A percentile compares a stretch with the other conserved stretches of the same genome.
phyloP scores from a whole-genome alignment of 2,329 filamentous ascomycete species.

The Clarireedia sp. region DNA sequence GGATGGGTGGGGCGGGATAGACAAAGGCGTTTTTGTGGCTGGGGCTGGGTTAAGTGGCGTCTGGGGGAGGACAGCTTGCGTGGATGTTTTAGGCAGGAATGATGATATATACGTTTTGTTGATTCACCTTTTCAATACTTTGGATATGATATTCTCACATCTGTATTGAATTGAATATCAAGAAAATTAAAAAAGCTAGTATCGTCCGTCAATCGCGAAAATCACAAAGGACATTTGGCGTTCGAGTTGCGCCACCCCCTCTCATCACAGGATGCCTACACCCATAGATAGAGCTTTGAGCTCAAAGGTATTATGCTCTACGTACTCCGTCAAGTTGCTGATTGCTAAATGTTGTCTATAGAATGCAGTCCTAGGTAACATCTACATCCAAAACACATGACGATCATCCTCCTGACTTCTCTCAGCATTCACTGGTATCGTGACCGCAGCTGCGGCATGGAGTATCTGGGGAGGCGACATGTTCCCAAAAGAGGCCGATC shows the following conservation, averaged over 20 bases:
- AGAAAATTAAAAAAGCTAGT: no score
- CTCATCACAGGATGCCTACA: conserved; percentile 53
- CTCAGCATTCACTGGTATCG: conserved; percentile 69
- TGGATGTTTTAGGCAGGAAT: neutral
- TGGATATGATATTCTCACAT: no score
- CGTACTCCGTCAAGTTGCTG: neutral
- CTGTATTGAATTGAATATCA: no score
- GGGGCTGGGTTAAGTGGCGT: neutral
- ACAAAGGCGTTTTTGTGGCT: neutral
- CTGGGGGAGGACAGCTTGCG: neutral
- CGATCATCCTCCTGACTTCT: conserved; percentile 4
- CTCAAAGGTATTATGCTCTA: conserved; percentile 49
- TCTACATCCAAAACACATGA: neutral
- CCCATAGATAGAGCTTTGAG: conserved; percentile 59
- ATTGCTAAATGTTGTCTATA: conserved; percentile 29
- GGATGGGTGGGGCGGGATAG: neutral
- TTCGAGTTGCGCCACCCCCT: conserved; percentile 4
- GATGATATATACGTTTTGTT: neutral
- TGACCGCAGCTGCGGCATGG: conserved; percentile 76
- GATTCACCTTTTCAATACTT: no score
- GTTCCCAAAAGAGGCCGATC: conserved; percentile 68
- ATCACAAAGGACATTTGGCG: no score
- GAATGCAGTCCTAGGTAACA: conserved; percentile 62
- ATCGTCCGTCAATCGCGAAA: no score
- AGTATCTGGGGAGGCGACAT: conserved; percentile 75